A percentile compares a stretch with the other conserved stretches of the same genome.
Evolutionary conservation across 208 protist species (phyloP).

Genomic region (Phytomonas sp.): DNA sequence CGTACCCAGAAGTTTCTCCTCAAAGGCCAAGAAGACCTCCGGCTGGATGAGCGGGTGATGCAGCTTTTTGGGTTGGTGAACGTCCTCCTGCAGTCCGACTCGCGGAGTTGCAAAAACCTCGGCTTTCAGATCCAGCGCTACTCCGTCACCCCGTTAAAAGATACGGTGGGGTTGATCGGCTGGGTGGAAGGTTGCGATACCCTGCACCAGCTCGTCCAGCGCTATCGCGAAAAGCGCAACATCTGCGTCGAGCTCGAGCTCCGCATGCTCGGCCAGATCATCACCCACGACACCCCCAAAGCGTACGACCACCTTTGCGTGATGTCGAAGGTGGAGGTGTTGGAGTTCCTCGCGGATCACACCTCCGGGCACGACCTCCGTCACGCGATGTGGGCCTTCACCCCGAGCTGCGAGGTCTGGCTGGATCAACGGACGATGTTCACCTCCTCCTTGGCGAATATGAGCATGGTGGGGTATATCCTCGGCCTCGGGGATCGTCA

Average conservation of each 20-base stretch:
- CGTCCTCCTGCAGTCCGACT: conserved; percentile 92
- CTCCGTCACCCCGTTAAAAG: conserved; percentile 97
- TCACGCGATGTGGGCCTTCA: conserved; percentile 94
- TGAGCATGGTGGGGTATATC: conserved; percentile 98
- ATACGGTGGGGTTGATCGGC: conserved; percentile 98
- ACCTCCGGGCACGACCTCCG: conserved; percentile 96
- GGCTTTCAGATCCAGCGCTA: conserved; percentile 91
- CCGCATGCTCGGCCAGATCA: conserved; percentile 78
- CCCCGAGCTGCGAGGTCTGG: conserved; percentile 96
- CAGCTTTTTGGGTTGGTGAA: conserved; percentile 99
- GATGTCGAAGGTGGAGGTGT: conserved; percentile 89
- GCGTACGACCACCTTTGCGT: conserved; percentile 80
- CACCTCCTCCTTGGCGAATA: conserved; percentile 97
- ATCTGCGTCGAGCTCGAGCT: conserved; percentile 75
- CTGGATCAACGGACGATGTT: conserved; percentile 97
- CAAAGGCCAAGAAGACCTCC: conserved; percentile 97
- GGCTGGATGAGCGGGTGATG: conserved; percentile 99
- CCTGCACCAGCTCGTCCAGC: conserved; percentile 77
- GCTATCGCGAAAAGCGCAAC: conserved; percentile 44
- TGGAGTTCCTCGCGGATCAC: conserved; percentile 93
- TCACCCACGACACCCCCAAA: conserved; percentile 68
- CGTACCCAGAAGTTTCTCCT: conserved; percentile 96
- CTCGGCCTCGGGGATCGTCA: conserved; percentile 99
- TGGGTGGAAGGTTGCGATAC: conserved; percentile 98
- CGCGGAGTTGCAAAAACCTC: conserved; percentile 76